Percentiles rank a stretch among this genome's conserved stretches.
These are phyloP conservation scores for Geosmithia flava DNA, from an alignment of 2,329 filamentous ascomycete genomes.

Conservation along the genomic window DNA sequence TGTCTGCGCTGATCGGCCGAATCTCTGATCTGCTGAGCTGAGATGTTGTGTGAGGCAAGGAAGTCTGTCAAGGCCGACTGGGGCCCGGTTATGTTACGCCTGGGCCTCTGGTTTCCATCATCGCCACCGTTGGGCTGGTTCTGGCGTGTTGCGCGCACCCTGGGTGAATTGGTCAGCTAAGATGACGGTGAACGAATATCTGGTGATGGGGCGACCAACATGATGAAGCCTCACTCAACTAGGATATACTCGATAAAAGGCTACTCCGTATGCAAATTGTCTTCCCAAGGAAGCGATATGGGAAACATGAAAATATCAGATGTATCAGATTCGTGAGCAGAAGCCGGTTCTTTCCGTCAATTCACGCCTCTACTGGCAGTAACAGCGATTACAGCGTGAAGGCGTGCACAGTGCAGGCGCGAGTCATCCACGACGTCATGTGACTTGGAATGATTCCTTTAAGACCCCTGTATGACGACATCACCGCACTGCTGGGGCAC, in stretches of 20 bases:
- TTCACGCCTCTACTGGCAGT: neutral
- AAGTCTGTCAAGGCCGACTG: slow-evolving; percentile 43
- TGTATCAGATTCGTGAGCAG: neutral
- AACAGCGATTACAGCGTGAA: neutral
- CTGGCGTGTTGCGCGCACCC: slow-evolving; percentile 1
- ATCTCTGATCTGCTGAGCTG: slow-evolving; percentile 39
- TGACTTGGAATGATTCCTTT: neutral
- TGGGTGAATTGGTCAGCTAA: neutral
- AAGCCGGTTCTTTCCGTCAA: neutral
- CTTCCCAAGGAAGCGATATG: neutral
- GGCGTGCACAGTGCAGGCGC: neutral
- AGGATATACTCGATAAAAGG: neutral
- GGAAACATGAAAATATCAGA: neutral
- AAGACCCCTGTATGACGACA: neutral
- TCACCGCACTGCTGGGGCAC: neutral
- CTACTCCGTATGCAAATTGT: too few relatives aligned
- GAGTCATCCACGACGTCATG: neutral
- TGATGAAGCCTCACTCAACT: neutral
- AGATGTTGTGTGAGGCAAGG: slow-evolving; percentile 58
- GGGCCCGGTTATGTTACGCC: slow-evolving; percentile 25
- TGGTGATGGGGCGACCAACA: neutral
- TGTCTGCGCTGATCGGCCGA: slow-evolving; percentile 34
- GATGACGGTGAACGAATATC: neutral
- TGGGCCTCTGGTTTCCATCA: slow-evolving; percentile 7
- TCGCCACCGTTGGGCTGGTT: neutral